phyloP scores from a whole-genome alignment of 306 rosid species.

The Aeschynomene evenia region DNA sequence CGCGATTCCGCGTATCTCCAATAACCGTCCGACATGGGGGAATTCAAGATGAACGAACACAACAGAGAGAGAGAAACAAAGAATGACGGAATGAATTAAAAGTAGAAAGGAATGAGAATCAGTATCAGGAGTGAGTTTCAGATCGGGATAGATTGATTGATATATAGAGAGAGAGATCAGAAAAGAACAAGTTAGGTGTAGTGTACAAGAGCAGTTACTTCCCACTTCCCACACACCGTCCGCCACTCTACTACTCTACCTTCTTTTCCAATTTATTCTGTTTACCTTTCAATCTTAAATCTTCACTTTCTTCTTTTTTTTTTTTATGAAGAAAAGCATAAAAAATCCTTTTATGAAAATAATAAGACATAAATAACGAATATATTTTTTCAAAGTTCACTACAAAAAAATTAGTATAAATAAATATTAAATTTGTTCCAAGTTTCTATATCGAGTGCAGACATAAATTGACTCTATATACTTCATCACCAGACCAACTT shows the following conservation, averaged over 20 bases:
- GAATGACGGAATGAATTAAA: background rate
- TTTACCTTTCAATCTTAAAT: too few relatives aligned
- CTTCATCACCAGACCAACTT: background rate
- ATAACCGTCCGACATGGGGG: conserved; percentile 72
- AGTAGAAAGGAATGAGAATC: background rate
- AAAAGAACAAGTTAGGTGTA: background rate
- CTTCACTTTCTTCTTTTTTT: too few relatives aligned
- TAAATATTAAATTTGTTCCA: background rate
- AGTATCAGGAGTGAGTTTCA: too few relatives aligned
- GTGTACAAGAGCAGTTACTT: background rate
- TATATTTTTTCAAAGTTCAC: too few relatives aligned
- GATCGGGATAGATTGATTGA: background rate
- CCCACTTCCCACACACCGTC: background rate
- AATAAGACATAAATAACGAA: too few relatives aligned
- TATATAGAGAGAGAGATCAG: too few relatives aligned
- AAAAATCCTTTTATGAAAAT: too few relatives aligned
- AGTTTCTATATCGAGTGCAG: background rate
- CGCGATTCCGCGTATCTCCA: conserved; percentile 91
- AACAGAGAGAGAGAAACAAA: background rate
- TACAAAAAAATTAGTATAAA: too few relatives aligned
- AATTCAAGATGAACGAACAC: background rate
- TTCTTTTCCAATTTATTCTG: too few relatives aligned
- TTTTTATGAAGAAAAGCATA: too few relatives aligned
- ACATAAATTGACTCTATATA: background rate
- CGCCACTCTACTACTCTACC: too few relatives aligned